Evolutionary conservation across 176 grass and related monocot species (phyloP), one percentile per base, ranked within the genome.

Genomic region (Chrysopogon serrulatus): DNA sequence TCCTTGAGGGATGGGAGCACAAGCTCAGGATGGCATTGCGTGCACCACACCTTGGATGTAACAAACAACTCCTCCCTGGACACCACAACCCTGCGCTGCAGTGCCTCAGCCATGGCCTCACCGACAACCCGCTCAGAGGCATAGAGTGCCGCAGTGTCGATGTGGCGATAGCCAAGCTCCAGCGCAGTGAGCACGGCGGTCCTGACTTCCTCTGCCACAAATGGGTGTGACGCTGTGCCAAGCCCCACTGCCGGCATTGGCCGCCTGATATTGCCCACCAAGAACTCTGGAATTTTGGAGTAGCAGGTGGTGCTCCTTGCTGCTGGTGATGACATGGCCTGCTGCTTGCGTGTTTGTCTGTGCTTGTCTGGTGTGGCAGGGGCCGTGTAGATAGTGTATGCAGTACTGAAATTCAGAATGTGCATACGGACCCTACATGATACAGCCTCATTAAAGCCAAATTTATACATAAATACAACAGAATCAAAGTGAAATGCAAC

Each of bases 1-100:
- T 82, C 81, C 21, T n/a, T 78, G 54, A 95, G 88, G 33, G 90
- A 85, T 4, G 90, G 88, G 71, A 92, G 79, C 5, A 95, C 85
- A 30, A 86, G 85, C 24, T 95, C 76, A 6, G 90, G 85, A 60
- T 95, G 90, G 75, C 86, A 86, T 17, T 95, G 90, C 0, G 88
- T 92, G 90, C 93, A 95, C 91, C 91, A 93, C 68, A 90, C 69
- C 81, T 93, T 93, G 61, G 76, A 73, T 5, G 91, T 93, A 43
- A 93, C 77, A 73, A 92, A 92, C 31, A 92, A 23, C 70, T 90
- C 90, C 23, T 61, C 79, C 18, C 79, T 86, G 71, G 87, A 88
- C 5, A 74, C 64, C 13, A 93, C 71, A 73, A 87, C 16, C 37
- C 88, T 81, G 2, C 51, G 36, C 57, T 44, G 71, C n/a, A 42